Evolutionary conservation across 768 basidiomycete species (phyloP), one percentile per base, ranked within the genome.

Genomic region (Lanmaoa pseudosensibilis): DNA sequence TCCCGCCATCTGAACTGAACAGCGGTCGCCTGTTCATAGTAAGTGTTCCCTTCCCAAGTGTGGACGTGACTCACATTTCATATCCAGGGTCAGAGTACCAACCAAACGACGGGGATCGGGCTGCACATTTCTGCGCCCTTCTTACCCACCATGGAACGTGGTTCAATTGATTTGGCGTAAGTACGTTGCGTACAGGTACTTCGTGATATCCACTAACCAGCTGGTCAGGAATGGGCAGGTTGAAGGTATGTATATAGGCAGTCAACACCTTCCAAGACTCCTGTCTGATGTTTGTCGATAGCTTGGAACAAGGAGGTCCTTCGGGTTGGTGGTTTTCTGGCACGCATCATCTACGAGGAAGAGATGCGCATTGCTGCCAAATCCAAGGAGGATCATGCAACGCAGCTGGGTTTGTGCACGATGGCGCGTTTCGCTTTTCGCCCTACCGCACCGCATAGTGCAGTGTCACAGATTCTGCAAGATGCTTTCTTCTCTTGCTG

Each of bases 71-170:
- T 34, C 4, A 78, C 40, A 50, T 27, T n/a, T 23, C 21, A 18
- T 55, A 18, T 50, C 11, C 30, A 91, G 89, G 92, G 92, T 16
- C 93, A 94, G 71, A 84, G 92, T 16, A 96, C 93, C 3, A 85
- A 80, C 7, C 94, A 98, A 71, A 95, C 92, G 4, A 95, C 94
- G 0, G 94, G 95, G 19, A 73, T 84, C 18, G 32, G 77, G 2
- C 75, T 79, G 0, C 83, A 87, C 52, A 72, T 89, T 54, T 78
- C 92, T 3, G 86, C 89, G 10, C 80, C 94, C 7, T 97, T 97
- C 68, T 94, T 98, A 49, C 92, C 94, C 8, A 98, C 96, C 0
- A 92, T 98, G 7, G 96, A 98, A 71, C 83, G 96, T 61, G 94
- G 97, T 71, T 87, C 89, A 0, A 87, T 96, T 52, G 94, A 93